Base-by-base conservation (phyloP, 1,139 yeast genomes). In the Geotrichum aggregatum region DNA sequence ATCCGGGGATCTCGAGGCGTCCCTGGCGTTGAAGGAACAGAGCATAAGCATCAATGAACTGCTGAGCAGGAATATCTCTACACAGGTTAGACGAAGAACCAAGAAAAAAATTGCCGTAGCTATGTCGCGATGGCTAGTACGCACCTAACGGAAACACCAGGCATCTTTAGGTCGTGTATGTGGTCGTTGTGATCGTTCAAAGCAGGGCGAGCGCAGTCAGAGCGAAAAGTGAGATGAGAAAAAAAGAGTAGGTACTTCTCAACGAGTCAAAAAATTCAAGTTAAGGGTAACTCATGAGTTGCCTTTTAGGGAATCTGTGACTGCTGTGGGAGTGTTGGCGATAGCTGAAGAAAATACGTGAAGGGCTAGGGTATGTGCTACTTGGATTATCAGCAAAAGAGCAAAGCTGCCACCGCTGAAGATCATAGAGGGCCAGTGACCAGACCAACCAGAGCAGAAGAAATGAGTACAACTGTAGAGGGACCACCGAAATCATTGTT, bases 21-120 rank as follows among this genome's bases (percentile, higher is more conserved):
- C 98, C 98, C 83, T 94, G 98, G 80, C 98, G 92, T 83, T 92
- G 98, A 80, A 92, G 87, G 88, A 92, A 92, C 75, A 87, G 87
- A 72, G 99, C 98, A 83, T 92, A 92, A 79, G 98, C 96, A 83
- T 88, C 89, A 78, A 92, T 92, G 83, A 92, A 92, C 68, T 87
- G 94, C 86, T 92, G 98, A 78, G 98, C 98, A 80, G 98, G 96
- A 79, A 92, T 98, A 97, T 92, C 98, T 66, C 69, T 64, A 52
- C 36, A 34, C 36, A 34, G 36, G 36, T 21, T 16, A 24, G 36
- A 31, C 22, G 31, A 19, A 38, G 22, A 18, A 11, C 39, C 13
- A 30, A 35, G 3, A 49, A 22, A 19, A 44, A 22, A 35, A 8
- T 33, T 26, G 41, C 40, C 21, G 14, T 11, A 33, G 18, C 33